Evolutionary conservation across 2,329 filamentous ascomycete genomes (phyloP).

Genomic region (Curvularia spicifera): DNA sequence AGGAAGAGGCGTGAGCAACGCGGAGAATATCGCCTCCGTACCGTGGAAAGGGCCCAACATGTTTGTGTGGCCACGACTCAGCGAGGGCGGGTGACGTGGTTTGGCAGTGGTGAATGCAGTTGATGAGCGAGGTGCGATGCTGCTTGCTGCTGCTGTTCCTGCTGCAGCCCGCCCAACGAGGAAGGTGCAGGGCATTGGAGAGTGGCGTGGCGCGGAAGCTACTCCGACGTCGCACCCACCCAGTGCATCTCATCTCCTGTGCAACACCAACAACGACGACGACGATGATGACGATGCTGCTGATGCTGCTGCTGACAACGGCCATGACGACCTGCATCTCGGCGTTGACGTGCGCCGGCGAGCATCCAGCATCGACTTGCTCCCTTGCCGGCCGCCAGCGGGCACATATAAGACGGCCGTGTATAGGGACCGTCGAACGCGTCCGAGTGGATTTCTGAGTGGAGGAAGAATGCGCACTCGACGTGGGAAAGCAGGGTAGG

Average conservation of each 20-base stretch:
- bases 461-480: conserved; percentile 21
- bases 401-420: too few relatives aligned
- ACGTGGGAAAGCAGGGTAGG: conserved; percentile 17
- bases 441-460: conserved; percentile 25
- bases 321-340: conserved; percentile 1
- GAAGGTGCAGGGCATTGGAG: conserved; percentile 21
- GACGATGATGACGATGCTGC: neutral
- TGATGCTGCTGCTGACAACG: neutral
- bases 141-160: conserved; percentile 1
- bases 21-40: conserved; percentile 1
- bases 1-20: neutral
- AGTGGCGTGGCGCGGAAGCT: conserved; percentile 20
- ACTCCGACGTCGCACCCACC: conserved; percentile 17
- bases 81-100: conserved; percentile 5
- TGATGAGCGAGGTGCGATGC: conserved; percentile 6
- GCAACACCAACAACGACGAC: neutral
- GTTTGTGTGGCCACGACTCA: neutral
- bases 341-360: conserved; percentile 10
- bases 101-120: conserved; percentile 4
- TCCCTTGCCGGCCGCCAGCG: too few relatives aligned
- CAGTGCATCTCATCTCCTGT: conserved; percentile 3
- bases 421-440: neutral
- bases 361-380: neutral
- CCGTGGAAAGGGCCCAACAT: neutral
- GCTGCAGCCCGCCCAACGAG: conserved; percentile 16